phyloP scores from a whole-genome alignment of 164 flowering plant genomes.

The Liriodendron chinense region DNA sequence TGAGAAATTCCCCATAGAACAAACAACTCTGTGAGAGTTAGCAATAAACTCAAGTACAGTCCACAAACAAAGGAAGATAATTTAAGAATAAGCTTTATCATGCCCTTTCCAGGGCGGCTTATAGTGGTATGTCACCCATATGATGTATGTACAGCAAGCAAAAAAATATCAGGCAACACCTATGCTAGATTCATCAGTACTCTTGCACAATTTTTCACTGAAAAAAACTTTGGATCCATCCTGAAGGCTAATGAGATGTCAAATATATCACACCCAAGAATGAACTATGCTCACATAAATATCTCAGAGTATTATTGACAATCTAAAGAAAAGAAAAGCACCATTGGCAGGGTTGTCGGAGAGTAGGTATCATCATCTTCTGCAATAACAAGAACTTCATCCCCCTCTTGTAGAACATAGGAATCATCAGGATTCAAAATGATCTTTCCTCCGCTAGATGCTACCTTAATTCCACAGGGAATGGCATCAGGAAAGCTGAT shows the following conservation, averaged over 20 bases:
- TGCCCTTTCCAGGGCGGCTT: too few species aligned
- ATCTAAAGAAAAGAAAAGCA: slow-evolving; percentile 35
- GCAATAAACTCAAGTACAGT: too few species aligned
- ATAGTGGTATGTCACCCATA: background rate
- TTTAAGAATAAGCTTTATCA: too few species aligned
- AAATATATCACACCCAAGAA: background rate
- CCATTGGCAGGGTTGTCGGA: slow-evolving; percentile 65
- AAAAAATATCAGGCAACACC: background rate
- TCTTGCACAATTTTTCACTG: background rate
- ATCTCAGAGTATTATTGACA: background rate
- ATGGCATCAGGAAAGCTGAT: slow-evolving; percentile 81
- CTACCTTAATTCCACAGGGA: slow-evolving; percentile 80
- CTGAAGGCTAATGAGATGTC: too few species aligned
- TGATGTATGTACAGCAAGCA: background rate
- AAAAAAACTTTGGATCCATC: background rate
- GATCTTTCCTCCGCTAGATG: slow-evolving; percentile 65
- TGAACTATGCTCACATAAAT: background rate
- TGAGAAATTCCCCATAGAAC: too few species aligned
- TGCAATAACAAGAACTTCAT: slow-evolving; percentile 83
- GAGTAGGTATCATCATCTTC: slow-evolving; percentile 82
- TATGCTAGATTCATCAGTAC: background rate
- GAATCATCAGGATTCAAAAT: slow-evolving; percentile 75
- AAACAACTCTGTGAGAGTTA: too few species aligned
- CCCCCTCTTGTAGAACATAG: slow-evolving; percentile 76
- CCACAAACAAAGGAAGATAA: too few species aligned